Conservation (phyloP, 148 eudicot species). For the Polygonum maritimum region DNA sequence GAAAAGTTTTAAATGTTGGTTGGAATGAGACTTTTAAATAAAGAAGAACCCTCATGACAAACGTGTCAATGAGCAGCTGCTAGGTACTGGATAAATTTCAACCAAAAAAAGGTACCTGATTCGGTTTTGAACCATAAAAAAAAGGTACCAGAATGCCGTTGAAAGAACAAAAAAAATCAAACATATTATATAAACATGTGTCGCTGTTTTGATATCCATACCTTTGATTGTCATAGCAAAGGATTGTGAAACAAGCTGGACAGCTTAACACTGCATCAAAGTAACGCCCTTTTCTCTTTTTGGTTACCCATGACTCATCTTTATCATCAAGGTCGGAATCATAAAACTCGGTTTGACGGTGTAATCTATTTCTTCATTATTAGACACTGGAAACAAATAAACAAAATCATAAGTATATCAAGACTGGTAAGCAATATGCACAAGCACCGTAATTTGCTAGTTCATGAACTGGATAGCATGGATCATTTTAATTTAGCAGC, state of each 20-base stretch:
- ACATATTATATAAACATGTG: not conserved
- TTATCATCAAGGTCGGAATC: constrained; percentile 72
- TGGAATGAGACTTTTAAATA: no score
- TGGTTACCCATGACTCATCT: constrained; percentile 73
- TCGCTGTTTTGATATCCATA: constrained; percentile 11
- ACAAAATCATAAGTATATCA: constrained; percentile 3
- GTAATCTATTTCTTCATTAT: constrained; percentile 80
- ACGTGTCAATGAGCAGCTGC: no score
- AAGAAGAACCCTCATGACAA: no score
- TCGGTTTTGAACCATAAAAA: no score
- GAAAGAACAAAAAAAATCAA: no score
- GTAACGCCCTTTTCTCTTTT: constrained; percentile 45
- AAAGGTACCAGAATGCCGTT: no score
- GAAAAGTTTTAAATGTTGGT: no score
- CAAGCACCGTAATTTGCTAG: constrained; percentile 1
- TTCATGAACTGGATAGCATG: not conserved
- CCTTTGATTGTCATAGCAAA: constrained; percentile 78
- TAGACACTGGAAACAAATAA: constrained; percentile 51
- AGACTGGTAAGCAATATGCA: not conserved
- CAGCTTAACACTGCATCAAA: constrained; percentile 92
- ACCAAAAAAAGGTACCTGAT: no score
- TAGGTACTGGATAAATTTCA: no score
- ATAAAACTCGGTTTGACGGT: constrained; percentile 66
- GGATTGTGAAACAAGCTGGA: constrained; percentile 91
- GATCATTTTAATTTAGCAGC: not conserved